Evolutionary conservation across 106 monocot species (phyloP).

Genomic region (Dioscorea zingiberensis): DNA sequence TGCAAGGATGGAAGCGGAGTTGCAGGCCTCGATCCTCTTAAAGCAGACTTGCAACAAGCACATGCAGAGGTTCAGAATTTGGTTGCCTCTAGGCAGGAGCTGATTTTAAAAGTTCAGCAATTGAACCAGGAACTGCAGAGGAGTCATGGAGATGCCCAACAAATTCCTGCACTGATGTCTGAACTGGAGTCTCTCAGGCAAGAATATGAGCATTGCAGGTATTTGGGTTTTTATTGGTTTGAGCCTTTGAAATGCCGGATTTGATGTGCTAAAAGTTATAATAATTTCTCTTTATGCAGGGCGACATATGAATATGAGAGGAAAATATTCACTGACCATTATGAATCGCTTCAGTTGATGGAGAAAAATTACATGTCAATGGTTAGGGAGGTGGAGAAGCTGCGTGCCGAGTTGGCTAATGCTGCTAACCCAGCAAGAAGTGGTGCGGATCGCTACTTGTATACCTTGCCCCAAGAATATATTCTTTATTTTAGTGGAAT

Average conservation of each 20-base stretch:
- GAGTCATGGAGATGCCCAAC: slow-evolving; percentile 42
- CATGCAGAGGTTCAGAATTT: slow-evolving; percentile 54
- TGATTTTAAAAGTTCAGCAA: slow-evolving; percentile 43
- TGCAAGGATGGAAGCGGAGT: slow-evolving; percentile 66
- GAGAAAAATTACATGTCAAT: slow-evolving; percentile 78
- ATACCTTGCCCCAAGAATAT: too few species aligned
- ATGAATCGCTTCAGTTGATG: slow-evolving; percentile 80
- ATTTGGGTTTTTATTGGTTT: background rate
- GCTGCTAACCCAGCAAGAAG: slow-evolving; percentile 32
- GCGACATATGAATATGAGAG: slow-evolving; percentile 77
- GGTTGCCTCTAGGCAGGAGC: slow-evolving; percentile 41
- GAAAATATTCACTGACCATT: slow-evolving; percentile 62
- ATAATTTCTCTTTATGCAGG: slow-evolving; percentile 20
- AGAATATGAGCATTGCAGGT: slow-evolving; percentile 86
- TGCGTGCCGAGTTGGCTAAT: slow-evolving; percentile 54
- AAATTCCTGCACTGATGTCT: slow-evolving; percentile 56
- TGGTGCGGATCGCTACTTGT: slow-evolving; percentile 6
- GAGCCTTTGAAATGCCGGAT: background rate
- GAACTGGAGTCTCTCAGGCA: slow-evolving; percentile 58
- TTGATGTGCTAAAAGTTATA: background rate
- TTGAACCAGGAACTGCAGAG: slow-evolving; percentile 58
- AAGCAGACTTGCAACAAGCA: slow-evolving; percentile 53
- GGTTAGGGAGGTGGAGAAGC: slow-evolving; percentile 71
- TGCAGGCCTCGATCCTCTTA: slow-evolving; percentile 44
- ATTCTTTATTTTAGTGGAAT: too few species aligned